Evolutionary conservation across 164 flowering plant species (phyloP), one percentile per base, ranked within the genome.

Genomic region (Magnolia kwangsiensis): DNA sequence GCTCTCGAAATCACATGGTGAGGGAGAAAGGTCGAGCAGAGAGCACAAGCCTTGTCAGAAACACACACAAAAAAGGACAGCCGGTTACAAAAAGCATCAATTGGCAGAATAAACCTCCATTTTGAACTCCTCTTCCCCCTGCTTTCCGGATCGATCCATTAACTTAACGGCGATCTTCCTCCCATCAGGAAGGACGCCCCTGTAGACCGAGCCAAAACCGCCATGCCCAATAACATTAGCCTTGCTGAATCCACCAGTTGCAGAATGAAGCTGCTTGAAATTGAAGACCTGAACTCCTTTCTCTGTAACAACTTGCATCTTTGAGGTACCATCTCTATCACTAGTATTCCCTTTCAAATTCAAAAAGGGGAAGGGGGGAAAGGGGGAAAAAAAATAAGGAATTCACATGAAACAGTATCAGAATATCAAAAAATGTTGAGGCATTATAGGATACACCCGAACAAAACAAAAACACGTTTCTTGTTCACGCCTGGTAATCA

Each of bases 91-190:
- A 16, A 55, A 55, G 18, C 13, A 10, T 16, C 0, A 1, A 55
- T 55, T 55, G 2, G 37, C 8, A 58, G 24, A 77, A 49, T 79
- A 51, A 63, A 92, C 98, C 98, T 96, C 99, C 83, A 90, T 88
- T 83, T 85, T 85, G 75, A 96, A 96, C 80, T 96, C 99, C 71
- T 96, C 98, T 78, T 90, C 98, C 49, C 98, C 99, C 69, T 96
- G 98, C 80, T 90, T 89, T 58, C 98, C 98, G 1, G 87, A 91
- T 21, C 80, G 86, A 83, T 94, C 97, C 98, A 96, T 91, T 75
- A 94, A 81, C 83, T 96, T 96, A 73, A 96, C 87, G 4, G 97
- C 98, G 80, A 92, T 85, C 77, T 91, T 94, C 73, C 91, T 85
- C 18, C 98, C 99, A 85, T 91, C 87, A 49, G 78, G 77, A 65